Conservation (phyloP, 2,329 filamentous ascomycete species). For the Fusarium setosum region DNA sequence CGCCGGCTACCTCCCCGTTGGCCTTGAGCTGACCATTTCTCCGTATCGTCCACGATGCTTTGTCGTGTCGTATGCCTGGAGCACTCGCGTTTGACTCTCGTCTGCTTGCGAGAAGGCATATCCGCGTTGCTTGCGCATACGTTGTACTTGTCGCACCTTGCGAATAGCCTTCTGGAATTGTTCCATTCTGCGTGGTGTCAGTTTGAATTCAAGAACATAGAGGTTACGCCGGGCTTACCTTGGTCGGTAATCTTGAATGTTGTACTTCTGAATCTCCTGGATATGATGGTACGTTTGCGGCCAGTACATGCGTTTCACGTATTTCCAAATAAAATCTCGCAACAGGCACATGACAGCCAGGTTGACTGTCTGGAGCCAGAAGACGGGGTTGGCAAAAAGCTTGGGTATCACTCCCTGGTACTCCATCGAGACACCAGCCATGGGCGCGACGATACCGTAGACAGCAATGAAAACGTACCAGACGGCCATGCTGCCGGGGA, state of each 20-base stretch:
- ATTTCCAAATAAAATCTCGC: slow-evolving; percentile 96
- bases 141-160: slow-evolving; percentile 97
- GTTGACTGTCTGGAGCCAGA: slow-evolving; percentile 90
- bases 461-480: slow-evolving; percentile 92
- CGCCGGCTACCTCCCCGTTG: slow-evolving; percentile 38
- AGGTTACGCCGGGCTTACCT: slow-evolving; percentile 67
- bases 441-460: slow-evolving; percentile 88
- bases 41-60: slow-evolving; percentile 91
- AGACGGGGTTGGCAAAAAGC: slow-evolving; percentile 83
- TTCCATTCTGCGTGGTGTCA: slow-evolving; percentile 79
- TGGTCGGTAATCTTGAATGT: slow-evolving; percentile 98
- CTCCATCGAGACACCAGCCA: slow-evolving; percentile 82
- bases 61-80: slow-evolving; percentile 98
- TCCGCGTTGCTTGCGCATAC: slow-evolving; percentile 98
- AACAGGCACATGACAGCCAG: slow-evolving; percentile 85
- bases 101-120: slow-evolving; percentile 99
- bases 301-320: slow-evolving; percentile 95
- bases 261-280: slow-evolving; percentile 99
- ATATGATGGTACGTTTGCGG: slow-evolving; percentile 98
- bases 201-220: neutral
- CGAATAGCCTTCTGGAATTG: slow-evolving; percentile 99
- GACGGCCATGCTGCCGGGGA: slow-evolving; percentile 90
- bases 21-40: slow-evolving; percentile 79
- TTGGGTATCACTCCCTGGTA: slow-evolving; percentile 86
- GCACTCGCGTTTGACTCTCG: slow-evolving; percentile 91